These are phyloP conservation scores for Zizania latifolia DNA, from an alignment of 176 grass and related monocot genomes.

Conservation along the genomic window DNA sequence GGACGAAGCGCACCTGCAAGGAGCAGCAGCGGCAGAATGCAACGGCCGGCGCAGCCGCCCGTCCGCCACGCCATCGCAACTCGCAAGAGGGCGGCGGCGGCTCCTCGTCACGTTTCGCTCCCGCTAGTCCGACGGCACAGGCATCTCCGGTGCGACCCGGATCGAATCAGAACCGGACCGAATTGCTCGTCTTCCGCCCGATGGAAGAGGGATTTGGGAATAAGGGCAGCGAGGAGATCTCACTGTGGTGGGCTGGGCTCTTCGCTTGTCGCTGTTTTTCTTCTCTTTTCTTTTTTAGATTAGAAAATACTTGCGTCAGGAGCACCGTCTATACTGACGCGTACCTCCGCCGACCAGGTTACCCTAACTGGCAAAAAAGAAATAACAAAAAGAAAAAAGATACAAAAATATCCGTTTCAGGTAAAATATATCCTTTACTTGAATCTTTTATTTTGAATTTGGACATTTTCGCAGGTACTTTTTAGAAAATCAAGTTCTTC, in stretches of 20 bases:
- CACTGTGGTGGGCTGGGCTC: neutral
- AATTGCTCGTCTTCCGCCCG: neutral
- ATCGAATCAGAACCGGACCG: neutral
- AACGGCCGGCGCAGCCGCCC: constrained; percentile 36
- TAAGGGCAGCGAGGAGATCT: constrained; percentile 24
- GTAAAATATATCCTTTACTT: neutral
- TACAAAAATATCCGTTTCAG: neutral
- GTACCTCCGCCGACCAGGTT: no score
- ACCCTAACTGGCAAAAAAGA: no score
- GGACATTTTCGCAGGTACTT: neutral
- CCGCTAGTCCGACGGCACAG: constrained; percentile 4
- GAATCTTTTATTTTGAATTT: neutral
- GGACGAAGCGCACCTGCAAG: constrained; percentile 37
- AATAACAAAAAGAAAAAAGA: neutral
- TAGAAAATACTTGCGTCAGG: no score
- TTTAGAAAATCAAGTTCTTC: no score
- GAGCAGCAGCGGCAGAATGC: constrained; percentile 52
- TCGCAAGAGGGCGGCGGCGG: constrained; percentile 13
- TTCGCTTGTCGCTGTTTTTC: neutral
- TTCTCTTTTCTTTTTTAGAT: neutral
- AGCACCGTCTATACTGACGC: no score
- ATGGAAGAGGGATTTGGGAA: neutral
- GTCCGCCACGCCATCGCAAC: constrained; percentile 47
- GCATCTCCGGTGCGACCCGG: constrained; percentile 2
- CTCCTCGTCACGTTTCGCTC: constrained; percentile 4